phyloP scores from a whole-genome alignment of 2,329 filamentous ascomycete species.

The Blastomyces silverae region DNA sequence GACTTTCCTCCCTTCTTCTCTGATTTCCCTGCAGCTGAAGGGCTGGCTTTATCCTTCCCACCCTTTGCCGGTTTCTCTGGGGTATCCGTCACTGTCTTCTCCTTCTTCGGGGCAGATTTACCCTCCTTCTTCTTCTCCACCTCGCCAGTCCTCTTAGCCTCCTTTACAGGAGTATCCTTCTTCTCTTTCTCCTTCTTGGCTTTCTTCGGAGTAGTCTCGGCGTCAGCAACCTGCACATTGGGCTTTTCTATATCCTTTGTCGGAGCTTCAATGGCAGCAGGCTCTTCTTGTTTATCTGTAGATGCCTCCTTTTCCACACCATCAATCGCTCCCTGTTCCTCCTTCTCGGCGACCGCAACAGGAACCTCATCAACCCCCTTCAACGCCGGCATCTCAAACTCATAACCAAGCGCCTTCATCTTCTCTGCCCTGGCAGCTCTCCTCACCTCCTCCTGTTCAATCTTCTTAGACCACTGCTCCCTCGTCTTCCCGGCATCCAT shows the following conservation, averaged over 20 bases:
- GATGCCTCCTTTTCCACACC: constrained; percentile 27
- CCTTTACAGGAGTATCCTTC: constrained; percentile 27
- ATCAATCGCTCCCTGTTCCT: constrained; percentile 30
- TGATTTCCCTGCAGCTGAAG: constrained; percentile 17
- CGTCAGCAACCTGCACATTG: constrained; percentile 22
- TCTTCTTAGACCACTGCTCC: constrained; percentile 69
- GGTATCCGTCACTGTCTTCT: neutral
- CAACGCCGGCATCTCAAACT: constrained; percentile 66
- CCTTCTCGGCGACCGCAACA: constrained; percentile 24
- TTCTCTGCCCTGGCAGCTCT: constrained; percentile 63
- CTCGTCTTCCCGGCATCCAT: constrained; percentile 67
- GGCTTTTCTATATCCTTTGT: constrained; percentile 23
- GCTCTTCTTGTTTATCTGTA: neutral
- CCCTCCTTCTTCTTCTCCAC: neutral
- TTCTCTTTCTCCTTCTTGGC: constrained; percentile 29
- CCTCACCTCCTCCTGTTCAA: constrained; percentile 64
- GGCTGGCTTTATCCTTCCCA: constrained; percentile 16
- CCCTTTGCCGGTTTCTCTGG: constrained; percentile 18
- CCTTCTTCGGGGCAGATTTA: neutral
- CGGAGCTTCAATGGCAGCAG: constrained; percentile 27
- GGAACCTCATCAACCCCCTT: constrained; percentile 56
- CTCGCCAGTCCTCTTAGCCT: neutral
- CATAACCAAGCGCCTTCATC: constrained; percentile 74
- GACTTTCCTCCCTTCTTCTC: constrained; percentile 16
- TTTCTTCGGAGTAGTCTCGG: constrained; percentile 32